Percentiles rank a stretch among this genome's conserved stretches.
phyloP scores from a whole-genome alignment of 768 basidiomycete species.

The Favolaschia claudopus region DNA sequence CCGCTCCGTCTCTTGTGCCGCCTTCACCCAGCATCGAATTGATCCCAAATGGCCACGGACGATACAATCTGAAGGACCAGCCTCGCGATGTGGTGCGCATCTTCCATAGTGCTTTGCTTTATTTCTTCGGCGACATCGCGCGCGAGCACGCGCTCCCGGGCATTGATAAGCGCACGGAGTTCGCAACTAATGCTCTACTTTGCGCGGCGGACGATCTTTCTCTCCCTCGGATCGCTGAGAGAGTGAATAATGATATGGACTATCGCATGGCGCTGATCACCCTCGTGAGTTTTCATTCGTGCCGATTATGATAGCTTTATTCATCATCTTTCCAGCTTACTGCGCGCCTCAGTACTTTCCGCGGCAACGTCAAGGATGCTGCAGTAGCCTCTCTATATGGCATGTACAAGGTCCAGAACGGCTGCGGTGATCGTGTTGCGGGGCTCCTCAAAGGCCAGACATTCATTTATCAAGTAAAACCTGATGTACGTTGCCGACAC shows the following conservation, averaged over 20 bases:
- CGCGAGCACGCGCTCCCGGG: not conserved
- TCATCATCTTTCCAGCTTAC: not conserved
- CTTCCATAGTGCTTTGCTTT: not conserved
- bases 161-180: not conserved
- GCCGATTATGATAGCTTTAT: not conserved
- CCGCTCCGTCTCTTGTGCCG: too few relatives aligned
- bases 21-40: too few relatives aligned
- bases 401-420: not conserved
- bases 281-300: not conserved
- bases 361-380: not conserved
- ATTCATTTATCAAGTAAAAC: not conserved
- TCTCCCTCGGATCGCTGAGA: not conserved
- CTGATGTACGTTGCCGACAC: slow-evolving; percentile 6
- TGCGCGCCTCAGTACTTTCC: not conserved
- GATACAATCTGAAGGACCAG: too few relatives aligned
- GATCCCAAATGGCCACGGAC: too few relatives aligned
- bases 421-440: not conserved
- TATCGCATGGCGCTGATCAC: not conserved
- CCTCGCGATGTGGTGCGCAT: not conserved
- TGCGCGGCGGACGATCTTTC: not conserved
- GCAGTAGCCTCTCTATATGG: not conserved
- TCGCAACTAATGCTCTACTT: not conserved
- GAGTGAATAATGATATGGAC: not conserved
- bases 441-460: not conserved
- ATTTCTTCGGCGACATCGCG: not conserved